Percentiles rank a stretch among this genome's conserved stretches.
phyloP scores from a whole-genome alignment of 805 yeast genomes.

The Metschnikowia baotianmanensis region DNA sequence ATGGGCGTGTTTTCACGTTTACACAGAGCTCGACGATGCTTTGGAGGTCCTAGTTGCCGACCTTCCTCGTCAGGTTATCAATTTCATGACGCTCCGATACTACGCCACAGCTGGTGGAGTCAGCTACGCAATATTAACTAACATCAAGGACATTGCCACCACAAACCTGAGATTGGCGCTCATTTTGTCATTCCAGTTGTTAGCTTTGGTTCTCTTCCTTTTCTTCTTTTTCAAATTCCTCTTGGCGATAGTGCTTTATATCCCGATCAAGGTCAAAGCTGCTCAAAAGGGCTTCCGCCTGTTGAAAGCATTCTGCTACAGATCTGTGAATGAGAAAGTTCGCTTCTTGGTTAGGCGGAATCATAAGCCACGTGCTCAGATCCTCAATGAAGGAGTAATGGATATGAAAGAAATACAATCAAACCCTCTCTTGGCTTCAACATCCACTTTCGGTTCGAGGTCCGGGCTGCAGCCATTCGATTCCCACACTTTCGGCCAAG shows the following conservation, averaged over 20 bases:
- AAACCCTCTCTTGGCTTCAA: slow-evolving; percentile 27
- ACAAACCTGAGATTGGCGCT: slow-evolving; percentile 64
- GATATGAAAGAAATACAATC: slow-evolving; percentile 23
- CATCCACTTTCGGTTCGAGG: slow-evolving; percentile 14
- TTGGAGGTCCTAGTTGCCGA: slow-evolving; percentile 68
- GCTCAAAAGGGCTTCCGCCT: slow-evolving; percentile 38
- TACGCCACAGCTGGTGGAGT: slow-evolving; percentile 49
- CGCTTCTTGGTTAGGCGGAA: slow-evolving; percentile 47
- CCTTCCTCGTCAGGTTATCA: slow-evolving; percentile 83
- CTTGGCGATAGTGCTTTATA: slow-evolving; percentile 50
- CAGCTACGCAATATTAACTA: slow-evolving; percentile 42
- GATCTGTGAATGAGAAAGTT: slow-evolving; percentile 56
- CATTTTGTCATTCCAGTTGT: slow-evolving; percentile 70
- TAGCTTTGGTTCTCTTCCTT: slow-evolving; percentile 73
- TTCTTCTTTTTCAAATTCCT: slow-evolving; percentile 57
- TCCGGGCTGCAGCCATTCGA: slow-evolving; percentile 5
- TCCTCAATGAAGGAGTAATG: slow-evolving; percentile 31
- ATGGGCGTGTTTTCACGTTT: slow-evolving; percentile 63
- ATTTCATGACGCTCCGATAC: slow-evolving; percentile 62
- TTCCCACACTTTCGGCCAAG: not conserved
- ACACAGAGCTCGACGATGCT: slow-evolving; percentile 63
- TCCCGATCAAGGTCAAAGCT: slow-evolving; percentile 50
- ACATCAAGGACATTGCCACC: slow-evolving; percentile 57
- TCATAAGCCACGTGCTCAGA: slow-evolving; percentile 36
- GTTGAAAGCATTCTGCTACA: slow-evolving; percentile 61